A percentile compares a stretch with the other conserved stretches of the same genome.
Conservation (phyloP, 108 stramenopile species). For the Nitzschia sp. region DNA sequence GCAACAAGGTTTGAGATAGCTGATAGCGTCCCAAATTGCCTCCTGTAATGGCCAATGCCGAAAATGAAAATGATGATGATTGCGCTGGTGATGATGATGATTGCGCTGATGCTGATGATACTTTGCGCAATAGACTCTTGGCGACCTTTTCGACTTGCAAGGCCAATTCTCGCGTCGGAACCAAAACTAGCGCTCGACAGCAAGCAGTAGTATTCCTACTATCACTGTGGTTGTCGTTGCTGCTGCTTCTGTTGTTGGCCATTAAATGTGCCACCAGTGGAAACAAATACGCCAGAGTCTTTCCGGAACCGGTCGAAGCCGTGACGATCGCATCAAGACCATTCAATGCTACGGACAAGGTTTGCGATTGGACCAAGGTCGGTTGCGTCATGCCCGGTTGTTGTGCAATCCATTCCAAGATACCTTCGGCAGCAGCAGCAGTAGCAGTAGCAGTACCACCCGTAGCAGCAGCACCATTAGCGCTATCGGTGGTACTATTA, state of each 20-base stretch:
- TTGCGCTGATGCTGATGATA: too few relatives aligned
- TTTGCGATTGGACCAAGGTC: constrained; percentile 93
- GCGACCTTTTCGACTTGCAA: constrained; percentile 81
- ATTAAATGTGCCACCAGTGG: constrained; percentile 80
- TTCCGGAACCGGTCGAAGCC: constrained; percentile 87
- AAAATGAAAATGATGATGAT: constrained; percentile 30
- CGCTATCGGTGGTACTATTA: too few relatives aligned
- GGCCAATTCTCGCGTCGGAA: constrained; percentile 97
- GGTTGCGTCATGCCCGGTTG: constrained; percentile 52
- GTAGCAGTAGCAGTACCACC: too few relatives aligned
- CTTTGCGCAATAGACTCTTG: constrained; percentile 41
- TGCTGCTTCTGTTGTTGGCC: constrained; percentile 44
- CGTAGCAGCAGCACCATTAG: too few relatives aligned
- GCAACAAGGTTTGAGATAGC: constrained; percentile 58
- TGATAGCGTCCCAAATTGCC: constrained; percentile 79
- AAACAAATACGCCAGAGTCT: constrained; percentile 91
- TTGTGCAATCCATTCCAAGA: constrained; percentile 21
- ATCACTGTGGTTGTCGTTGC: constrained; percentile 11
- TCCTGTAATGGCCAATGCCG: constrained; percentile 60
- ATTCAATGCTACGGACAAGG: constrained; percentile 58
- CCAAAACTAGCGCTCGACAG: constrained; percentile 66
- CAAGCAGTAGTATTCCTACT: neutral
- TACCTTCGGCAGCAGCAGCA: constrained; percentile 26
- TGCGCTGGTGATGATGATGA: too few relatives aligned
- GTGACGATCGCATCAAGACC: constrained; percentile 77